Percentiles rank a stretch among this genome's conserved stretches.
These are phyloP conservation scores for Amanita inopinata DNA, from an alignment of 768 basidiomycete species.

Conservation along the genomic window DNA sequence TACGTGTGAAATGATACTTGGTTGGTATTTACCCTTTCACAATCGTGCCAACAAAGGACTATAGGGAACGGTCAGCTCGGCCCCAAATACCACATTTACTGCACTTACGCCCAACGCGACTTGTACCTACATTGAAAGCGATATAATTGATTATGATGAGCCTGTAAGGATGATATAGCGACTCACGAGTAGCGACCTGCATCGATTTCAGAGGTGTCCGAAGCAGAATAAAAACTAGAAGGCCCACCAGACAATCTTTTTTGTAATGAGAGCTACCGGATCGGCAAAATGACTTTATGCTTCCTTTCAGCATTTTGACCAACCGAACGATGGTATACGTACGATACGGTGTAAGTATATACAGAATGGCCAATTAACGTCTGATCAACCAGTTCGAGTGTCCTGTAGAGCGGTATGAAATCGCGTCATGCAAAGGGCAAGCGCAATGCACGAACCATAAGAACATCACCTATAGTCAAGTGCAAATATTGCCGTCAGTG, in stretches of 20 bases:
- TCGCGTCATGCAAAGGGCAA: neutral
- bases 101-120: constrained; percentile 25
- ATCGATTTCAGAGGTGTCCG: neutral
- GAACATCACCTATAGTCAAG: constrained; percentile 22
- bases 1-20: neutral
- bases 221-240: neutral
- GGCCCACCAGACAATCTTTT: constrained; percentile 27
- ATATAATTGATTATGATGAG: neutral
- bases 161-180: too few relatives aligned
- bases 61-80: neutral
- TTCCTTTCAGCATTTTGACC: constrained; percentile 6
- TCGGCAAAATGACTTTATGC: constrained; percentile 27
- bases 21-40: constrained; percentile 39
- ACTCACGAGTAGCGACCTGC: constrained; percentile 22
- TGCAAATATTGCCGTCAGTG: too few relatives aligned
- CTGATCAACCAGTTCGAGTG: constrained; percentile 39
- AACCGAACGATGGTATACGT: constrained; percentile 14
- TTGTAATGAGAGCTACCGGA: constrained; percentile 17
- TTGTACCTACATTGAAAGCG: constrained; percentile 16
- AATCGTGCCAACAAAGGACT: constrained; percentile 40
- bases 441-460: constrained; percentile 18
- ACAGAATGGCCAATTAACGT: constrained; percentile 39
- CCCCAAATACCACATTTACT: neutral
- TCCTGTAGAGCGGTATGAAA: constrained; percentile 19
- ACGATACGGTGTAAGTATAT: constrained; percentile 49